Base-by-base conservation (phyloP, 192 early-diverging fungal species). In the Podochytrium sp. region DNA sequence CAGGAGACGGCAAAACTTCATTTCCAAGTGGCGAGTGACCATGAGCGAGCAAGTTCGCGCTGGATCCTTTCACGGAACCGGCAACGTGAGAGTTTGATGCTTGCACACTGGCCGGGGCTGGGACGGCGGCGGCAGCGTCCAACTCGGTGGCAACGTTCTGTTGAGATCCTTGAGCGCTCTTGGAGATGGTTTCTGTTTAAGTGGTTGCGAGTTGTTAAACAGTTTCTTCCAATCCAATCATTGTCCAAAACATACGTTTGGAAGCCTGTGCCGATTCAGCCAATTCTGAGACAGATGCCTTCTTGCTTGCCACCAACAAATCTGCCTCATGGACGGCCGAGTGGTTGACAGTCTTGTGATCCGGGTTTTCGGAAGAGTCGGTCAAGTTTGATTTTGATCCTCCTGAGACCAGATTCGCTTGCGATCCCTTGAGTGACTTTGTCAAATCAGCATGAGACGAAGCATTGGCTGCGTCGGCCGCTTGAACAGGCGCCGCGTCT, bases 231-330 rank as follows among this genome's bases (percentile, higher is more conserved):
- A n/a, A n/a, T n/a, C n/a, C n/a, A n/a, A n/a, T n/a, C n/a, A n/a
- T n/a, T n/a, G n/a, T n/a, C n/a, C n/a, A n/a, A n/a, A n/a, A n/a
- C n/a, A n/a, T n/a, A n/a, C n/a, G n/a, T n/a, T n/a, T n/a, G n/a
- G n/a, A n/a, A n/a, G n/a, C 52, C 23, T 55, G 52, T 10, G 12
- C 52, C 7, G 47, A 29, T 18, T 65, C 35, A 6, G 12, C 52
- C 7, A 65, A 29, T 18, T 65, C 35, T 6, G 63, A 38, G 7
- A 65, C 42, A 27, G 63, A 65, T 7, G 63, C 63, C 47, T 41
- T 65, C 30, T 65, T 65, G 63, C 63, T 65, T 16, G 14, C 5
- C 18, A 16, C 43, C 7, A 55, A 23, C 7, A 55, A 20, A 23
- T 33, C 63, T 29, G 6, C 41, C 2, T 18, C 38, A 3, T 41